Evolutionary conservation across 176 grass and related monocot species (phyloP).

Genomic region (Poa annua): DNA sequence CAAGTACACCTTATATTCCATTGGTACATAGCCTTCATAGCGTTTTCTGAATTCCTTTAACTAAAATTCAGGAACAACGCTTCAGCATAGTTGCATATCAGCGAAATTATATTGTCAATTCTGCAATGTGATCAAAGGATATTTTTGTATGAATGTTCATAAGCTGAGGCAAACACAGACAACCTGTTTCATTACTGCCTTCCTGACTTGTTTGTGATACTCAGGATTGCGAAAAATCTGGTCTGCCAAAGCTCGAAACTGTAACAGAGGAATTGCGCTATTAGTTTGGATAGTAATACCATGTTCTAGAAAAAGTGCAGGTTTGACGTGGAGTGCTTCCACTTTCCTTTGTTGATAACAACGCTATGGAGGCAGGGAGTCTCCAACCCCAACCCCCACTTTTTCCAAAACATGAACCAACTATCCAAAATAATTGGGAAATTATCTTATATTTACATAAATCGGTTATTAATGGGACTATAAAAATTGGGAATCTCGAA

Average conservation of each 20-base stretch:
- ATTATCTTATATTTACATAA: neutral
- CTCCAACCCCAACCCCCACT: neutral
- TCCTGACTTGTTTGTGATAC: slow-evolving; percentile 91
- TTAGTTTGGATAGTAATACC: neutral
- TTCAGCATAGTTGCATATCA: slow-evolving; percentile 32
- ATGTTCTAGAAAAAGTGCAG: neutral
- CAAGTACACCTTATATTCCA: slow-evolving; percentile 97
- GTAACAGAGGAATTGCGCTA: neutral
- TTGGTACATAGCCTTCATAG: slow-evolving; percentile 90
- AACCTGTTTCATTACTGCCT: slow-evolving; percentile 83
- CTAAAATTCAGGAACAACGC: slow-evolving; percentile 47
- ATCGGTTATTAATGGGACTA: neutral
- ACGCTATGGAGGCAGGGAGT: neutral
- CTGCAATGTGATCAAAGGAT: neutral
- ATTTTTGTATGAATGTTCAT: neutral
- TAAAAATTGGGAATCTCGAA: slow-evolving; percentile 23
- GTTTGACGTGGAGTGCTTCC: neutral
- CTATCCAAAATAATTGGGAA: neutral
- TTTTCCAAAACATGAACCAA: neutral
- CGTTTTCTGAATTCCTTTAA: slow-evolving; percentile 87
- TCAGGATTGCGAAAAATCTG: slow-evolving; percentile 92
- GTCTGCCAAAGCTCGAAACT: slow-evolving; percentile 99
- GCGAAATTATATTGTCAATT: slow-evolving; percentile 3
- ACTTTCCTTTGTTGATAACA: neutral
- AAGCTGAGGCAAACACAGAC: neutral